phyloP scores from a whole-genome alignment of 2,329 filamentous ascomycete species.

The Allantophomopsis cytisporea region DNA sequence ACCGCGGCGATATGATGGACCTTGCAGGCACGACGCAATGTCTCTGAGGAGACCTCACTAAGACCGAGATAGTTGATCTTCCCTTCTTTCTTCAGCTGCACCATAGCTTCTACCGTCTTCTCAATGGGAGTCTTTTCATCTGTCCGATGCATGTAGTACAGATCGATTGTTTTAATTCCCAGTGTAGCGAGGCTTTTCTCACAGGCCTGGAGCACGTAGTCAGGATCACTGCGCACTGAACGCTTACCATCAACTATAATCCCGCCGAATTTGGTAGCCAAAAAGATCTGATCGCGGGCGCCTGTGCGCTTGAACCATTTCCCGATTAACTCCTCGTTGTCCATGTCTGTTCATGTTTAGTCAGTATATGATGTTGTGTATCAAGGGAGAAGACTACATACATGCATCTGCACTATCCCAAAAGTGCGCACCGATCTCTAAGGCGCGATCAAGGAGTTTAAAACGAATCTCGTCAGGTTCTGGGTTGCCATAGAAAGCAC shows the following conservation, averaged over 20 bases:
- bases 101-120: constrained; percentile 30
- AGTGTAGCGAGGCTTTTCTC: constrained; percentile 35
- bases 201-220: constrained; percentile 27
- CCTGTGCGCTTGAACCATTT: constrained; percentile 30
- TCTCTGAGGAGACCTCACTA: constrained; percentile 26
- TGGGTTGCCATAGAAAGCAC: constrained; percentile 3
- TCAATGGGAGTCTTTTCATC: constrained; percentile 24
- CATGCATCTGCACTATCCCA: constrained; percentile 17
- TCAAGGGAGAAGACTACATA: constrained; percentile 17
- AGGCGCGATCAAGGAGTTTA: constrained; percentile 21
- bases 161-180: constrained; percentile 30
- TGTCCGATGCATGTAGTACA: constrained; percentile 25
- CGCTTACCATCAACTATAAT: constrained; percentile 14
- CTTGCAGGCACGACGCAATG: constrained; percentile 31
- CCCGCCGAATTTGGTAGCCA: constrained; percentile 33
- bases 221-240: constrained; percentile 20
- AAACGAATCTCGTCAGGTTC: constrained; percentile 20
- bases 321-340: constrained; percentile 30
- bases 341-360: constrained; percentile 5
- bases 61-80: constrained; percentile 35
- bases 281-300: constrained; percentile 31
- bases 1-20: constrained; percentile 31
- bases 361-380: constrained; percentile 3
- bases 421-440: constrained; percentile 20
- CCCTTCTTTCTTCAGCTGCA: constrained; percentile 27